Percentiles rank a stretch among this genome's conserved stretches.
Evolutionary conservation across 225 moss, liverwort and hornwort genomes (phyloP).

Genomic region (Polytrichum commune): DNA sequence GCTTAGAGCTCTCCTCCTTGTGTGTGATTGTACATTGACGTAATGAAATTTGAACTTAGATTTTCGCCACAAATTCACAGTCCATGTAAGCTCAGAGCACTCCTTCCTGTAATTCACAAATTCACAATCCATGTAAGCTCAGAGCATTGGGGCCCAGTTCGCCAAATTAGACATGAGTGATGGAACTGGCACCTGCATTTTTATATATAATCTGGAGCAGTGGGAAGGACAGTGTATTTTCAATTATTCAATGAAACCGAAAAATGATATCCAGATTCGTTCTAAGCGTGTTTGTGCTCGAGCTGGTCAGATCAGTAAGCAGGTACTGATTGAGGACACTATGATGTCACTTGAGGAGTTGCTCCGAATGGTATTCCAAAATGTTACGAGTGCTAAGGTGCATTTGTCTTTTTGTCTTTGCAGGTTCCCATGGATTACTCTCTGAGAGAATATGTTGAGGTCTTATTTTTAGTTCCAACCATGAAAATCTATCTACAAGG

Average conservation of each 20-base stretch:
- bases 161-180: conserved; percentile 55
- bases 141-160: conserved; percentile 71
- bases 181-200: conserved; percentile 65
- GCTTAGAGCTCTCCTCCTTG: too few relatives aligned
- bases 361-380: not conserved
- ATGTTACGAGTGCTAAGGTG: not conserved
- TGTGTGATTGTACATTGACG: too few relatives aligned
- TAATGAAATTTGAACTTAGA: too few relatives aligned
- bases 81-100: too few relatives aligned
- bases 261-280: conserved; percentile 59
- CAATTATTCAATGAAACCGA: conserved; percentile 36
- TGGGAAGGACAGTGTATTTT: conserved; percentile 70
- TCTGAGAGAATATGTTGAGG: conserved; percentile 50
- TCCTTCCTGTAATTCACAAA: too few relatives aligned
- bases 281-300: conserved; percentile 65
- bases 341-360: not conserved
- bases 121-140: too few relatives aligned
- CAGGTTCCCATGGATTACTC: conserved; percentile 62
- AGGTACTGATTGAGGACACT: conserved; percentile 24
- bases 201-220: conserved; percentile 68
- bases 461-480: conserved; percentile 39
- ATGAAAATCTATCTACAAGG: conserved; percentile 49
- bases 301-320: conserved; percentile 72
- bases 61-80: too few relatives aligned
- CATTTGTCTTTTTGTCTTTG: not conserved